Percentiles rank a stretch among this genome's conserved stretches.
Conservation (phyloP, 148 eudicot genomes). For the Rhododendron ovatum region DNA sequence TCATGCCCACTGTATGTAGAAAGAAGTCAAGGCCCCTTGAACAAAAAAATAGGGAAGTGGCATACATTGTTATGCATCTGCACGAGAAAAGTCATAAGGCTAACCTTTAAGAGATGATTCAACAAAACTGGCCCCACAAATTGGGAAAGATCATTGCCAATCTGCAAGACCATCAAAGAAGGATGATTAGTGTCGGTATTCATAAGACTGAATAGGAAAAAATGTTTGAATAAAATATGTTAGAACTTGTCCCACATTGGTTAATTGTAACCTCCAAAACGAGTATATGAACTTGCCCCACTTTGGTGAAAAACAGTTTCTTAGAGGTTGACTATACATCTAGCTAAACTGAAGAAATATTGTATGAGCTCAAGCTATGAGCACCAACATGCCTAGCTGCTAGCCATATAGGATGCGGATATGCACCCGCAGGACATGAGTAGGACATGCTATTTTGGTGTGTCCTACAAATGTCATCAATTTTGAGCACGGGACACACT, state of each 20-base stretch:
- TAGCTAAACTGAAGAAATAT: not conserved
- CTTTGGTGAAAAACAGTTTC: not conserved
- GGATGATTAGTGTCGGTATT: not conserved
- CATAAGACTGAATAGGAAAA: not conserved
- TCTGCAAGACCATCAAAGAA: conserved; percentile 26
- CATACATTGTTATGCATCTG: conserved; percentile 9
- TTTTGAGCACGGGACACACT: no score
- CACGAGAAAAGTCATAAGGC: conserved; percentile 3
- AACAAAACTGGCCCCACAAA: conserved; percentile 58
- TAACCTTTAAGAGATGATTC: conserved; percentile 50
- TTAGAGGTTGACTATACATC: not conserved
- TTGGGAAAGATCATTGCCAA: conserved; percentile 56
- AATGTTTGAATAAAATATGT: no score
- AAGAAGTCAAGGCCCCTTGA: not conserved
- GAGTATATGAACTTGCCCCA: not conserved
- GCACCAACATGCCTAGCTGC: no score
- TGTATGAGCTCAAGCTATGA: not conserved
- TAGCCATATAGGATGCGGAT: no score
- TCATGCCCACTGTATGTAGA: not conserved
- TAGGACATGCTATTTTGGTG: no score
- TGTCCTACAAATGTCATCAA: no score
- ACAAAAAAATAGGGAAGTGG: not conserved
- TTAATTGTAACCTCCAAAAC: not conserved
- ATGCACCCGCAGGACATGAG: no score
- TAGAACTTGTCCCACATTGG: not conserved